A percentile compares a stretch with the other conserved stretches of the same genome.
Evolutionary conservation across 73 alveolate species (phyloP).

Genomic region (Uronychia setigera): DNA sequence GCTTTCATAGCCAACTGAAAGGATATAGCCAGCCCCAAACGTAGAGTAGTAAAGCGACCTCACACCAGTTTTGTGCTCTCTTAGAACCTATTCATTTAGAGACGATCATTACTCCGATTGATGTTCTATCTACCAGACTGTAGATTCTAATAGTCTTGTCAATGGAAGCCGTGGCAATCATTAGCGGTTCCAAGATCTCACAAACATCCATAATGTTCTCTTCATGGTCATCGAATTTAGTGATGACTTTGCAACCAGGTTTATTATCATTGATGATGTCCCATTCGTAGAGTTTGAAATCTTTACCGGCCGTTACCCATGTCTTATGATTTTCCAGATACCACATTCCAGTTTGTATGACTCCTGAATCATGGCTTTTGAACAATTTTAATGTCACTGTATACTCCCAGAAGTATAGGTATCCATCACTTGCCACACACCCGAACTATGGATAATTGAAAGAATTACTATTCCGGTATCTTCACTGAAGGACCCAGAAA

Average conservation of each 20-base stretch:
- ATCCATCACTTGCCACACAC: conserved; percentile 81
- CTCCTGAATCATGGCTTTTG: conserved; percentile 70
- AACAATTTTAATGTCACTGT: conserved; percentile 63
- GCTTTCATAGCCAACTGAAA: conserved; percentile 88
- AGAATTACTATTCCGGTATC: neutral
- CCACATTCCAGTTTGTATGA: conserved; percentile 82
- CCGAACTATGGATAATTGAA: neutral
- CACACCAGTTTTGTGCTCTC: conserved; percentile 84
- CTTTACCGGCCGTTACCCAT: conserved; percentile 95
- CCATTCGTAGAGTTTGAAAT: conserved; percentile 75
- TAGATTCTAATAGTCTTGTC: conserved; percentile 88
- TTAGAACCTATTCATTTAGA: conserved; percentile 35
- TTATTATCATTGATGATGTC: conserved; percentile 74
- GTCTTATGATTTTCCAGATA: conserved; percentile 89
- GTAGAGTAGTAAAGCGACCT: conserved; percentile 74
- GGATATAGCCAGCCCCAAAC: conserved; percentile 80
- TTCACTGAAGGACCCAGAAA: conserved; percentile 10
- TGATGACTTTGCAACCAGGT: conserved; percentile 60
- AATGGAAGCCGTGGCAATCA: conserved; percentile 90
- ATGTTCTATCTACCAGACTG: conserved; percentile 83
- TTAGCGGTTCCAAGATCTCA: conserved; percentile 84
- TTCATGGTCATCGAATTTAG: conserved; percentile 79
- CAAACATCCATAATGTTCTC: conserved; percentile 88
- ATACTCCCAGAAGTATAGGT: conserved; percentile 78
- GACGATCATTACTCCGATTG: conserved; percentile 42